These are phyloP conservation scores for Jaltomata sinuosa DNA, from an alignment of 257 asterid species.

Conservation along the genomic window DNA sequence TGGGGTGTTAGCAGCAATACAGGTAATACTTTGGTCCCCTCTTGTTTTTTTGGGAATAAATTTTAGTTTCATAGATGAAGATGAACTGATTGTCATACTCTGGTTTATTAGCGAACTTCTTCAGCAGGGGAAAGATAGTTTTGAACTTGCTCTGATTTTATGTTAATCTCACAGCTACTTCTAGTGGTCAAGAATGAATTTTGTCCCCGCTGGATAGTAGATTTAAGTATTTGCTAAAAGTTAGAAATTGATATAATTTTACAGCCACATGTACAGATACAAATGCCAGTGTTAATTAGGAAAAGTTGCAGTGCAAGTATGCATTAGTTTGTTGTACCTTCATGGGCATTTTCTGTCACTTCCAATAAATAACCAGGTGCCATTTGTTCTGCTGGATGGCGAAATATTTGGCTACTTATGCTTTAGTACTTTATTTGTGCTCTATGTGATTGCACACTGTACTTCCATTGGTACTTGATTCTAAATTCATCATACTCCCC, in stretches of 20 bases:
- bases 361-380: background rate
- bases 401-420: background rate
- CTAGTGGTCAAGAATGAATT: background rate
- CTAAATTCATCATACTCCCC: background rate
- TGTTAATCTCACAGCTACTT: background rate
- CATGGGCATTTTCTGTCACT: background rate
- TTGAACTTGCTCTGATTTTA: background rate
- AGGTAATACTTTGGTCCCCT: constrained; percentile 41
- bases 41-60: background rate
- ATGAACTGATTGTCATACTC: background rate
- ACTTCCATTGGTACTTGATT: background rate
- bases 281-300: background rate
- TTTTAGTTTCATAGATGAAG: background rate
- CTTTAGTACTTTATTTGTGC: background rate
- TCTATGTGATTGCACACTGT: background rate
- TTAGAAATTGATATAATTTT: background rate
- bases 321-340: background rate
- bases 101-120: background rate
- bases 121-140: background rate
- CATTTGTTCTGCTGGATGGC: background rate
- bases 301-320: background rate
- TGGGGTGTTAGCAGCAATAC: constrained; percentile 96
- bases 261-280: background rate
- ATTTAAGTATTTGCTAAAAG: background rate
- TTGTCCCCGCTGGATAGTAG: background rate